These are phyloP conservation scores for Henningerozyma blattae DNA, from an alignment of 805 yeast genomes.

Conservation along the genomic window DNA sequence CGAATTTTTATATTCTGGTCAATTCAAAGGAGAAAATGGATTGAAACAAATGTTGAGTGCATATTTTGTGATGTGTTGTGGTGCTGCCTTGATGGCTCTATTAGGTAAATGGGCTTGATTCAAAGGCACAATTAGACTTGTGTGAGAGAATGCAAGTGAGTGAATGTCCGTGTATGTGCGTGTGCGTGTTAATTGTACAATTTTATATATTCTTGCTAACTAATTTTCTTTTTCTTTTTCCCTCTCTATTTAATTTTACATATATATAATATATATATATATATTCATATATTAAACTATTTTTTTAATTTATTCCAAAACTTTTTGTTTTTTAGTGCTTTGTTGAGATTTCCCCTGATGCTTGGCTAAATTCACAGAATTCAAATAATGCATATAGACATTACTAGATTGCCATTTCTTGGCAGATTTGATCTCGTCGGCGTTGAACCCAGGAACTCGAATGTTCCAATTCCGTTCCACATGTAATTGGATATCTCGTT, in stretches of 20 bases:
- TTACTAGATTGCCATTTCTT: conserved; percentile 57
- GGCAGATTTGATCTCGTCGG: conserved; percentile 77
- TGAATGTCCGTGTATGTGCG: neutral
- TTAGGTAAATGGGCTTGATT: conserved; percentile 56
- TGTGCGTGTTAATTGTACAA: neutral
- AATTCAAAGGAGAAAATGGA: conserved; percentile 49
- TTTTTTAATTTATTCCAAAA: neutral
- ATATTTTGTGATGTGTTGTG: conserved; percentile 37
- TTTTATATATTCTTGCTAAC: too few relatives aligned
- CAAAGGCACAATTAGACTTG: neutral
- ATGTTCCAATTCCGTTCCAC: conserved; percentile 92
- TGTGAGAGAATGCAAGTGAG: neutral
- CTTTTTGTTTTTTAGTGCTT: neutral
- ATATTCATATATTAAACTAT: neutral
- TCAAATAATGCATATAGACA: neutral
- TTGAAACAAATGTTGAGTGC: conserved; percentile 35
- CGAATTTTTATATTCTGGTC: conserved; percentile 52
- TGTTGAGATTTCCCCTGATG: too few relatives aligned
- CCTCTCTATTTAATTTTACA: too few relatives aligned
- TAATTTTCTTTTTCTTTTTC: too few relatives aligned
- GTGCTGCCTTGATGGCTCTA: conserved; percentile 71
- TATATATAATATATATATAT: too few relatives aligned
- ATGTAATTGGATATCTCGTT: conserved; percentile 82
- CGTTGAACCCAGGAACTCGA: conserved; percentile 82
- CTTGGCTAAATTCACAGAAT: neutral